Evolutionary conservation across 257 asterid species (phyloP).

Genomic region (Echites panduratus): DNA sequence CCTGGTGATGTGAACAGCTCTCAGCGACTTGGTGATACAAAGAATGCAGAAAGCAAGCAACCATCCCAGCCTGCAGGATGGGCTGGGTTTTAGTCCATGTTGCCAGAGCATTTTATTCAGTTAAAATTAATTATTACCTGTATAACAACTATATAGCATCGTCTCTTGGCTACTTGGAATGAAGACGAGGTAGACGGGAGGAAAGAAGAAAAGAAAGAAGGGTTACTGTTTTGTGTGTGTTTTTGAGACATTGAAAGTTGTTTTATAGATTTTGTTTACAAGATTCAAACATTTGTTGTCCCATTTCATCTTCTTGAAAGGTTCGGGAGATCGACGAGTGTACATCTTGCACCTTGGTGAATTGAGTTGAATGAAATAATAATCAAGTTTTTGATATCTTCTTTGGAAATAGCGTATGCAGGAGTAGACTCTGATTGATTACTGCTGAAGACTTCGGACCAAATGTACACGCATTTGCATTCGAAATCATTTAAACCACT

Average conservation of each 20-base stretch:
- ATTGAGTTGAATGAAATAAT: background rate
- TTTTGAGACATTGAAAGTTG: constrained; percentile 10
- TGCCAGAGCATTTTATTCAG: background rate
- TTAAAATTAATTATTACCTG: background rate
- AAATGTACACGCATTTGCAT: no score
- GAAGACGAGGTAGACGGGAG: background rate
- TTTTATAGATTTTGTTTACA: constrained; percentile 8
- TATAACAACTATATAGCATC: background rate
- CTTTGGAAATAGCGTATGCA: no score
- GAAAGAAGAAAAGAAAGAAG: background rate
- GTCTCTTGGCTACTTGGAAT: background rate
- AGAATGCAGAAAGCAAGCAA: constrained; percentile 43
- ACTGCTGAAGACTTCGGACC: no score
- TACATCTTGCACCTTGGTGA: background rate
- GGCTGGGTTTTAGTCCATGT: constrained; percentile 66
- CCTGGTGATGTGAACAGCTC: constrained; percentile 34
- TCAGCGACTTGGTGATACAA: constrained; percentile 47
- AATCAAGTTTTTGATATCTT: background rate
- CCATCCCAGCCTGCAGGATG: constrained; percentile 89
- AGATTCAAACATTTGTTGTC: constrained; percentile 7
- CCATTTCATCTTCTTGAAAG: background rate
- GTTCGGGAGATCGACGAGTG: constrained; percentile 5
- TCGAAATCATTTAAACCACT: no score
- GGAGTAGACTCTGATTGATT: no score
- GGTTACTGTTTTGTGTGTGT: background rate